phyloP scores from a whole-genome alignment of 2,329 filamentous ascomycete species.

The Amesomyces nigricolor region DNA sequence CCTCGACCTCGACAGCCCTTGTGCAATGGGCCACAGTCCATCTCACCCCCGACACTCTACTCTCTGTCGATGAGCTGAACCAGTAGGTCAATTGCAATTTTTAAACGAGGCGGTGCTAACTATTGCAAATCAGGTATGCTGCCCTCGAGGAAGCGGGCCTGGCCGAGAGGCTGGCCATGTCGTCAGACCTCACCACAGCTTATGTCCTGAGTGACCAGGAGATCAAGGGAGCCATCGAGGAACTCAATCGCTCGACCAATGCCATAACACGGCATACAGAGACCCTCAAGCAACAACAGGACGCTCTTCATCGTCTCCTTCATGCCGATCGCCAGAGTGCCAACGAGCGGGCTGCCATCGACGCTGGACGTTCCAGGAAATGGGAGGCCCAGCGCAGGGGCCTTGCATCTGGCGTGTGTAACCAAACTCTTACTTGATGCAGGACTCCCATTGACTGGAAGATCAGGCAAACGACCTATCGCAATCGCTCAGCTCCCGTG shows the following conservation, averaged over 20 bases:
- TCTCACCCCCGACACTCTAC: slow-evolving; percentile 45
- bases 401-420: slow-evolving; percentile 38
- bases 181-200: slow-evolving; percentile 42
- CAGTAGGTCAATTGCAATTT: slow-evolving; percentile 37
- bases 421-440: too few relatives aligned
- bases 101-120: neutral
- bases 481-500: slow-evolving; percentile 41
- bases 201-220: slow-evolving; percentile 54
- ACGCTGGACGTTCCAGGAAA: slow-evolving; percentile 35
- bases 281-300: slow-evolving; percentile 55
- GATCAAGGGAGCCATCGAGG: slow-evolving; percentile 54
- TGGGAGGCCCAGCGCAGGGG: slow-evolving; percentile 38
- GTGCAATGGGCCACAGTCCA: slow-evolving; percentile 46
- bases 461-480: slow-evolving; percentile 44
- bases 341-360: slow-evolving; percentile 33
- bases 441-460: neutral
- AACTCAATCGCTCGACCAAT: slow-evolving; percentile 59
- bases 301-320: slow-evolving; percentile 51
- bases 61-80: slow-evolving; percentile 49
- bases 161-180: slow-evolving; percentile 41
- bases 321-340: slow-evolving; percentile 36
- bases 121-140: slow-evolving; percentile 40
- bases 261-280: slow-evolving; percentile 60
- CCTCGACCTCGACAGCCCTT: slow-evolving; percentile 30
- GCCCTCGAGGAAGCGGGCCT: slow-evolving; percentile 44